Base-by-base conservation (phyloP, 768 basidiomycete species). In the Phlebiopsis flavidoalba region DNA sequence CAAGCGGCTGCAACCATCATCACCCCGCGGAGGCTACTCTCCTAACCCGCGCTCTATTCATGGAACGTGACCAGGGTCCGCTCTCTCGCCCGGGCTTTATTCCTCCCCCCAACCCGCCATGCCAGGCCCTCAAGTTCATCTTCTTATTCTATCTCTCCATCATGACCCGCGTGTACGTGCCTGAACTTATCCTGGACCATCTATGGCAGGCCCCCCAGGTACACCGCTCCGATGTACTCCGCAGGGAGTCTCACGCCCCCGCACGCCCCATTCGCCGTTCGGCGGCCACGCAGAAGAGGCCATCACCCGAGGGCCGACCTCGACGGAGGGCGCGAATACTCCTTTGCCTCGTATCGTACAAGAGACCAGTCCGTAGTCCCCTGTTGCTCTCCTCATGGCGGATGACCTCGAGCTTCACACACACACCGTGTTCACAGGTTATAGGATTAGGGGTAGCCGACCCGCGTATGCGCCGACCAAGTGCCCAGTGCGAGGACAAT, bases 251-350 rank as follows among this genome's bases (percentile, higher is more conserved):
- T 76, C 37, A 86, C 84, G 17, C 86, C 86, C n/a, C 2, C 76
- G 86, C 58, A 87, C 86, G 31, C 85, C 86, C 55, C 85, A 82
- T 70, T 83, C 83, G n/a, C 37, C 82, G 82, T 63, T 77, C 83
- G 46, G n/a, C n/a, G 85, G 83, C 53, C 77, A 78, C 67, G 78
- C 79, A 53, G 83, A 86, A 67, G 82, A 83, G 67, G 80, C 76
- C 8, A 77, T 79, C 67, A 76, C 77, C n/a, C 8, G 79, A 79
- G 50, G n/a, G 66, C 75, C n/a, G 83, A 84, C 59, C 73, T 82
- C 14, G 59, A 67, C 46, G 69, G n/a, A 66, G 21, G 73, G 75
- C 45, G 75, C 77, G 21, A 72, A 73, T 40, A n/a, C n/a, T 75
- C 77, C 54, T 71, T 75, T 58, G 75, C 77, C 60, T 73, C 73